Conservation (phyloP, 2,329 filamentous ascomycete genomes). For the Fusarium protoensiforme region DNA sequence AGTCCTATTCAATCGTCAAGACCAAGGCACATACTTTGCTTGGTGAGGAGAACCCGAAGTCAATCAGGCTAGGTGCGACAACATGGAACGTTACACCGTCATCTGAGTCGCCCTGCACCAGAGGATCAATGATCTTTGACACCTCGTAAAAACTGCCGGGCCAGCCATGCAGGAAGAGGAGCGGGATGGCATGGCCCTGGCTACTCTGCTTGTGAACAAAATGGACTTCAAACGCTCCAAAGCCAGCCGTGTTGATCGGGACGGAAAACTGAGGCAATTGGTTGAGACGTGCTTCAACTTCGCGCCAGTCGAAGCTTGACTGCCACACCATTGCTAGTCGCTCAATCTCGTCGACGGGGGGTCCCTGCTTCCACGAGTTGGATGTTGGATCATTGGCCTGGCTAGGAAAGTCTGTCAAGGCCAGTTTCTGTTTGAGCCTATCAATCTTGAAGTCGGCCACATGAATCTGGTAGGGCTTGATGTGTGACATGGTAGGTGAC, state of each 20-base stretch:
- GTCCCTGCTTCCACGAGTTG: conserved; percentile 36
- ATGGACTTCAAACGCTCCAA: conserved; percentile 68
- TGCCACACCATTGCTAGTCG: conserved; percentile 46
- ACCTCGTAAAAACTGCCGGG: conserved; percentile 18
- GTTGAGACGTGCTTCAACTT: conserved; percentile 65
- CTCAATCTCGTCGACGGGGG: conserved; percentile 38
- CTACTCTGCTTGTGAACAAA: conserved; percentile 67
- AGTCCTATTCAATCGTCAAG: neutral
- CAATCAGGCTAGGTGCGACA: conserved; percentile 12
- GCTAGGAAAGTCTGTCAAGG: conserved; percentile 24
- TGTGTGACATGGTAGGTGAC: conserved; percentile 6
- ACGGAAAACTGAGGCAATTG: conserved; percentile 64
- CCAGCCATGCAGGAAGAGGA: conserved; percentile 60
- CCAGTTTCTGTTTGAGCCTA: conserved; percentile 41
- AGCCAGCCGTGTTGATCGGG: conserved; percentile 62
- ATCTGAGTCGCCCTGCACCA: neutral
- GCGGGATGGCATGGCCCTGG: conserved; percentile 63
- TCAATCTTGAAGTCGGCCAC: conserved; percentile 40
- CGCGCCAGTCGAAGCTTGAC: conserved; percentile 67
- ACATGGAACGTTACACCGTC: conserved; percentile 3
- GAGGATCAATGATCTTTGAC: conserved; percentile 1
- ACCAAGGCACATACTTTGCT: neutral
- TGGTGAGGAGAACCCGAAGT: conserved; percentile 15
- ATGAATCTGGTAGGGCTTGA: conserved; percentile 44
- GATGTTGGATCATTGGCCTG: neutral